Evolutionary conservation across 1,284 basidiomycete genomes (phyloP).

Genomic region (Ceratobasidium theobromae): DNA sequence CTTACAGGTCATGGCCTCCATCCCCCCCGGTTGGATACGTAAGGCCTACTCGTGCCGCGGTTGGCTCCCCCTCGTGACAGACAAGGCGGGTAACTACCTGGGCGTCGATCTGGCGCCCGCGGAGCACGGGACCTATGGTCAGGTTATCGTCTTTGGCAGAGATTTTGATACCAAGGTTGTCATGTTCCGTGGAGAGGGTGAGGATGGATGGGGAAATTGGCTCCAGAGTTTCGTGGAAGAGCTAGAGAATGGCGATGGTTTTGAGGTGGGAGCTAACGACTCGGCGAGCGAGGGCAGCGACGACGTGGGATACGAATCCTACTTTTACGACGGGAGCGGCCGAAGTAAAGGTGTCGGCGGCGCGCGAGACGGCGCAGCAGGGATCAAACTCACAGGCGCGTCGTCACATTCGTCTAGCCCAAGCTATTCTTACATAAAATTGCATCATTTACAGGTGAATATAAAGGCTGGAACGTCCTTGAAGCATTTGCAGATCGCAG

Average conservation of each 20-base stretch:
- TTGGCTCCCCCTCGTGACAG: constrained; percentile 93
- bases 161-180: constrained; percentile 99
- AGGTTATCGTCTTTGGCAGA: constrained; percentile 96
- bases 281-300: constrained; percentile 65
- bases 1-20: constrained; percentile 78
- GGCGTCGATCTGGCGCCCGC: constrained; percentile 93
- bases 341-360: constrained; percentile 75
- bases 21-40: constrained; percentile 91
- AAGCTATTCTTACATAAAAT: constrained; percentile 42
- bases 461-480: constrained; percentile 85
- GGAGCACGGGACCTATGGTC: constrained; percentile 74
- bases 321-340: constrained; percentile 78
- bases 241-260: constrained; percentile 85
- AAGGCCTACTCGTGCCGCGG: constrained; percentile 89
- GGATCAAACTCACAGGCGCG: constrained; percentile 23
- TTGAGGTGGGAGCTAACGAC: constrained; percentile 64
- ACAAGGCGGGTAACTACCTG: constrained; percentile 95
- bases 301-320: constrained; percentile 76
- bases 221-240: constrained; percentile 92
- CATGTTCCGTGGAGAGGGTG: constrained; percentile 86
- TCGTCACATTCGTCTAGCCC: not conserved
- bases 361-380: constrained; percentile 48
- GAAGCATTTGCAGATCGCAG: constrained; percentile 90
- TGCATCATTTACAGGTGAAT: constrained; percentile 76
- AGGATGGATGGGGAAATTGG: constrained; percentile 94